phyloP scores from a whole-genome alignment of 208 protist species.

The Trypanosoma platydactyli region DNA sequence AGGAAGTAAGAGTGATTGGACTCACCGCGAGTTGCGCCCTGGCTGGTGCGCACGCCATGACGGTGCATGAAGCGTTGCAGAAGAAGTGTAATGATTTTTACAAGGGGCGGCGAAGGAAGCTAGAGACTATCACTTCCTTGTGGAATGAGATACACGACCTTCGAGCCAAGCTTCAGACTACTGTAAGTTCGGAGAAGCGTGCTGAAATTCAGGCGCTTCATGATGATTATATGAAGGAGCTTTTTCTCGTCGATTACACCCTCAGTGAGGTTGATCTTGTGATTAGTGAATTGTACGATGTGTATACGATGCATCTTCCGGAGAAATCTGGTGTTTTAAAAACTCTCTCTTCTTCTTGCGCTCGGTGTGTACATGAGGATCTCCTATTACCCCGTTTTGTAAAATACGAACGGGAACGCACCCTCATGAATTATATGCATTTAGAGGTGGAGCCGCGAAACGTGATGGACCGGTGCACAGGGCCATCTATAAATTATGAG shows the following conservation, averaged over 20 bases:
- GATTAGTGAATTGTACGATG: conserved; percentile 45
- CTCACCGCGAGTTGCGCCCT: conserved; percentile 66
- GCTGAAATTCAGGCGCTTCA: conserved; percentile 14
- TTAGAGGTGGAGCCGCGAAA: conserved; percentile 50
- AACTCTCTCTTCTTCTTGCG: conserved; percentile 49
- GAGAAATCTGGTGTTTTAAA: conserved; percentile 42
- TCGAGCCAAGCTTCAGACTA: background rate
- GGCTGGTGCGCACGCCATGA: conserved; percentile 50
- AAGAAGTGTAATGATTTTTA: conserved; percentile 58
- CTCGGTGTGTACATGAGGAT: conserved; percentile 22
- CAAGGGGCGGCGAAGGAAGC: conserved; percentile 41
- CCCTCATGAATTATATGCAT: conserved; percentile 57
- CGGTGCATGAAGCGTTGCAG: conserved; percentile 31
- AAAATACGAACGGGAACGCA: conserved; percentile 65
- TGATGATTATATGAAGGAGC: conserved; percentile 30
- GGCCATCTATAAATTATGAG: too few species aligned
- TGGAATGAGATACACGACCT: conserved; percentile 44
- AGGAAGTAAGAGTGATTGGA: conserved; percentile 51
- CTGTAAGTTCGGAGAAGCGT: conserved; percentile 24
- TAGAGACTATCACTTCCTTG: conserved; percentile 40
- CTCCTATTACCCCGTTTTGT: conserved; percentile 37
- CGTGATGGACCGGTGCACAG: conserved; percentile 53
- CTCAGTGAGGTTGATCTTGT: conserved; percentile 50
- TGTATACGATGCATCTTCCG: conserved; percentile 52
- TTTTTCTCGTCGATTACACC: conserved; percentile 36